These are phyloP conservation scores for Ogataea hybrid DNA, from an alignment of 1,139 yeast species.

Conservation along the genomic window DNA sequence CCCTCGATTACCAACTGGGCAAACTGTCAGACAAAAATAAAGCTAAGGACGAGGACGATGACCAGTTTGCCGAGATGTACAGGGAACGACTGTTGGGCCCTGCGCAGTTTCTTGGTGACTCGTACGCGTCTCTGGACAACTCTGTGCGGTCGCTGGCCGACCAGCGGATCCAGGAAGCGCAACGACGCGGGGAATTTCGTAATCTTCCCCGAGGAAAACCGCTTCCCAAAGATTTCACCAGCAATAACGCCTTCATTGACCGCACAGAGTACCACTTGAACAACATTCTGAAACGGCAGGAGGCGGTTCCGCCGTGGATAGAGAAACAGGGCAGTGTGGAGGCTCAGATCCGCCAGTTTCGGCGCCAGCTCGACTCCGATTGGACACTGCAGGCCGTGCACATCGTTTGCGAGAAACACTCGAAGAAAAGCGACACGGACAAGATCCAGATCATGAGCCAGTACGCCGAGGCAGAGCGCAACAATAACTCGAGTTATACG, in stretches of 20 bases:
- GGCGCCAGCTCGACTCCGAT: slow-evolving; percentile 41
- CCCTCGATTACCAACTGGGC: slow-evolving; percentile 60
- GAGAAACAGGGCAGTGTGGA: slow-evolving; percentile 69
- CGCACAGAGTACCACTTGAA: slow-evolving; percentile 66
- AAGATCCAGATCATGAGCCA: slow-evolving; percentile 19
- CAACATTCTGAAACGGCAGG: slow-evolving; percentile 71
- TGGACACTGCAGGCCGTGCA: slow-evolving; percentile 44
- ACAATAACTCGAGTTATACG: slow-evolving; percentile 10
- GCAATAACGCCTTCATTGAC: slow-evolving; percentile 44
- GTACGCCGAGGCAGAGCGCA: slow-evolving; percentile 22
- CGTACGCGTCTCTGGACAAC: slow-evolving; percentile 47
- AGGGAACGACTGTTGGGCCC: slow-evolving; percentile 65
- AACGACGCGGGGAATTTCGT: slow-evolving; percentile 67
- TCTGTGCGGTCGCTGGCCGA: slow-evolving; percentile 69
- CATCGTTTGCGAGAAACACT: slow-evolving; percentile 29
- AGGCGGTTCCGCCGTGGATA: slow-evolving; percentile 85
- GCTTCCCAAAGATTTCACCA: slow-evolving; percentile 40
- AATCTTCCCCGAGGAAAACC: slow-evolving; percentile 64
- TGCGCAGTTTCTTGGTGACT: slow-evolving; percentile 43
- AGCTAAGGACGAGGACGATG: slow-evolving; percentile 38
- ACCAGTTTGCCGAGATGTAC: slow-evolving; percentile 60
- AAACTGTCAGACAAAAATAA: slow-evolving; percentile 31
- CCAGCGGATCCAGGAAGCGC: slow-evolving; percentile 69
- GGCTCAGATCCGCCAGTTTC: slow-evolving; percentile 43
- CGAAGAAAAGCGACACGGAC: slow-evolving; percentile 16